Percentiles rank a stretch among this genome's conserved stretches.
Conservation (phyloP, 495 filamentous ascomycete genomes). For the Neohortaea acidophila region DNA sequence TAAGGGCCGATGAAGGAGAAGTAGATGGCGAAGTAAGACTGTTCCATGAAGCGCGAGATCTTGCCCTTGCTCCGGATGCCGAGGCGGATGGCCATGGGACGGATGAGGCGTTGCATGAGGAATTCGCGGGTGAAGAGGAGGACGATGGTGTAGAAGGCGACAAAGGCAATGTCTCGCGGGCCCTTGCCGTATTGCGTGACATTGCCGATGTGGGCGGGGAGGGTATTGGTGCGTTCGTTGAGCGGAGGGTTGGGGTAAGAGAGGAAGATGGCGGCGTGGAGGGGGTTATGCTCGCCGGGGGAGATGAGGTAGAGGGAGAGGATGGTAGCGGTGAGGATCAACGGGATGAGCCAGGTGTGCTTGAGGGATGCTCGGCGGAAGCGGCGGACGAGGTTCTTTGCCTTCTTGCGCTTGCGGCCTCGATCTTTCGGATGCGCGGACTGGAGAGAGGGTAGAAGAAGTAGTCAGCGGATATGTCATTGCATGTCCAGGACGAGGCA, state of each 20-base stretch:
- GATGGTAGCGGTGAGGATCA: constrained; percentile 50
- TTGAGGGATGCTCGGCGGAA: constrained; percentile 25
- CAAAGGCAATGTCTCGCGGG: constrained; percentile 65
- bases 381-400: constrained; percentile 22
- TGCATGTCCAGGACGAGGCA: too few species aligned
- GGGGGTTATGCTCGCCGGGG: constrained; percentile 64
- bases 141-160: constrained; percentile 77
- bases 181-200: constrained; percentile 86
- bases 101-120: constrained; percentile 83
- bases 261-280: constrained; percentile 81
- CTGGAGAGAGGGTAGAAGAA: not conserved
- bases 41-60: constrained; percentile 90
- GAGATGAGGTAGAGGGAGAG: constrained; percentile 58
- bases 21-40: constrained; percentile 94
- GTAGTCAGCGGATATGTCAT: not conserved
- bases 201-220: constrained; percentile 63
- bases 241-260: constrained; percentile 62
- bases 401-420: constrained; percentile 29
- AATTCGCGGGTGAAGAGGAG: constrained; percentile 92
- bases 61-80: constrained; percentile 64
- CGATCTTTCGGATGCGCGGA: constrained; percentile 8
- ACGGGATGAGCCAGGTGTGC: constrained; percentile 48
- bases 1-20: constrained; percentile 72
- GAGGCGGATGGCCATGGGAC: constrained; percentile 53
- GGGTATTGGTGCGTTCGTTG: constrained; percentile 27